Evolutionary conservation across 108 stramenopile genomes (phyloP).

Genomic region (Craspedostauros australis): DNA sequence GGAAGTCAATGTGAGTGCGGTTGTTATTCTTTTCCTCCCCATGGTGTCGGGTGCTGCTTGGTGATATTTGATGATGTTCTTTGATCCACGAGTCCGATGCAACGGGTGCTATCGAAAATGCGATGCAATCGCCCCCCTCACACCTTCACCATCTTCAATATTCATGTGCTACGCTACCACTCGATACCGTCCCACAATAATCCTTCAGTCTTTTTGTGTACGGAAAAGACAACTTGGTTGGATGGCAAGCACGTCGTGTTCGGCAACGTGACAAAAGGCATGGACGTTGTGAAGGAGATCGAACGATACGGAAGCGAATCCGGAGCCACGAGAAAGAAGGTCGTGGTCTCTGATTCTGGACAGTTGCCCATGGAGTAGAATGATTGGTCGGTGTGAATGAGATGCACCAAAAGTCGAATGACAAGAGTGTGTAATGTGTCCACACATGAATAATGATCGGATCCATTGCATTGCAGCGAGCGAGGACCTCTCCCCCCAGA

Average conservation of each 20-base stretch:
- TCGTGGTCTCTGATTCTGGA: conserved; percentile 75
- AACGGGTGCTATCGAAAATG: too few species aligned
- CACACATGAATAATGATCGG: too few species aligned
- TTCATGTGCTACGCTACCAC: conserved; percentile 25
- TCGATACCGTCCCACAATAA: too few species aligned
- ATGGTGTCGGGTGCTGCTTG: too few species aligned
- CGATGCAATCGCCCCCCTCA: not conserved
- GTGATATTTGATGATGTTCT: too few species aligned
- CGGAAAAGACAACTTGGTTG: conserved; percentile 86
- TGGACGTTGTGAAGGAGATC: conserved; percentile 84
- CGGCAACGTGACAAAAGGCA: conserved; percentile 80
- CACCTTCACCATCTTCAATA: conserved; percentile 78
- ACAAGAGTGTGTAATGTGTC: too few species aligned
- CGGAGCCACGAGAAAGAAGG: conserved; percentile 64
- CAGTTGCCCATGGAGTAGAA: too few species aligned
- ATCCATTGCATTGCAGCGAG: too few species aligned
- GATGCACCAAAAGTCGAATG: too few species aligned
- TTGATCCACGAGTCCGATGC: too few species aligned
- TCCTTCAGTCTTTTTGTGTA: conserved; percentile 87
- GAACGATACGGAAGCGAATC: conserved; percentile 67
- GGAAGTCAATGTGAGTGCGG: conserved; percentile 57
- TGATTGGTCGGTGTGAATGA: too few species aligned
- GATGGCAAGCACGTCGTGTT: conserved; percentile 95
- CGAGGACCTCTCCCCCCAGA: too few species aligned
- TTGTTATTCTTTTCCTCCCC: not conserved